Percentiles rank a stretch among this genome's conserved stretches.
Conservation (phyloP, 139 green algal species). For the Chlamydomonas applanata region DNA sequence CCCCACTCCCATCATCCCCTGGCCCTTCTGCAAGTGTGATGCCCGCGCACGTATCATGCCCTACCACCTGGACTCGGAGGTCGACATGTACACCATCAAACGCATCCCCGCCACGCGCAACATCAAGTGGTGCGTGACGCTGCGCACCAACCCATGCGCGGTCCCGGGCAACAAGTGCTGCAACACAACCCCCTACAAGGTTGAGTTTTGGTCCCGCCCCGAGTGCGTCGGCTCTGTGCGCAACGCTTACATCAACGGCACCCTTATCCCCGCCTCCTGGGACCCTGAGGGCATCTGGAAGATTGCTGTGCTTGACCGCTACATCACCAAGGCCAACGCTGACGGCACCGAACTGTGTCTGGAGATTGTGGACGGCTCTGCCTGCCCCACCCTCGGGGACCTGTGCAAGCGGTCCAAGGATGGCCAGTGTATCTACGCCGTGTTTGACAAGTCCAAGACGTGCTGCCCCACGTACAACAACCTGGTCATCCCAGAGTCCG, state of each 20-base stretch:
- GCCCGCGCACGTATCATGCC: neutral
- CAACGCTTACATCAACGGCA: slow-evolving; percentile 10
- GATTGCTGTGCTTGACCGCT: neutral
- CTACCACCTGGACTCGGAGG: neutral
- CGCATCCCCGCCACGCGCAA: neutral
- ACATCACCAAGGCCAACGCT: neutral
- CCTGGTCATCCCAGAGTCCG: no score
- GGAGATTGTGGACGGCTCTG: neutral
- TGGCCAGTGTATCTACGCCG: neutral
- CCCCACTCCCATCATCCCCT: neutral
- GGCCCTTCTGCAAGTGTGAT: slow-evolving; percentile 9
- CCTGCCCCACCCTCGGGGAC: slow-evolving; percentile 8
- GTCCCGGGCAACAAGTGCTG: neutral
- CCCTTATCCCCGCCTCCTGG: neutral
- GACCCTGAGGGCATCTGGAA: slow-evolving; percentile 9
- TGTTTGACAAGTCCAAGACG: no score
- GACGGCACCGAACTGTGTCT: neutral
- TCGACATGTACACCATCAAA: neutral
- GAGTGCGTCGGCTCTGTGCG: slow-evolving; percentile 2
- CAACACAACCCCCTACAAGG: slow-evolving; percentile 15
- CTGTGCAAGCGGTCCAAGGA: slow-evolving; percentile 4
- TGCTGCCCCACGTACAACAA: no score
- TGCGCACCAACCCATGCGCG: neutral
- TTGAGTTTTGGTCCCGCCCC: slow-evolving; percentile 10
- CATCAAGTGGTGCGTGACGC: slow-evolving; percentile 1